Evolutionary conservation across 225 moss, liverwort and hornwort species (phyloP).

Genomic region (Physcomitrellopsis africana): DNA sequence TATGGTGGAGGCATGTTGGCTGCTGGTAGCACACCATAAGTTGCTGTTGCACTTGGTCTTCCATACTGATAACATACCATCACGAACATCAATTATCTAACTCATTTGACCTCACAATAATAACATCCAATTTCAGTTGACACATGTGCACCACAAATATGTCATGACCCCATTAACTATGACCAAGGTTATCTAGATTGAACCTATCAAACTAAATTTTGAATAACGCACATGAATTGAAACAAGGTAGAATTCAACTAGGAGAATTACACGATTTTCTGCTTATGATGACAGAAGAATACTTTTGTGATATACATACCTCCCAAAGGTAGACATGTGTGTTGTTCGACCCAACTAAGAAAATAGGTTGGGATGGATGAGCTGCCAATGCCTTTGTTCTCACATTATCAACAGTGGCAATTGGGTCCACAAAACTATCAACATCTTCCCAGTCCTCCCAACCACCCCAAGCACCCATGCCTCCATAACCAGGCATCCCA

Average conservation of each 20-base stretch:
- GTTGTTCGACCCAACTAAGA: constrained; percentile 72
- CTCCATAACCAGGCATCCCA: constrained; percentile 76
- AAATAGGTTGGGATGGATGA: constrained; percentile 68
- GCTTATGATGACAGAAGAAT: neutral
- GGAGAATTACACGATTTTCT: neutral
- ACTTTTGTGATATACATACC: constrained; percentile 38
- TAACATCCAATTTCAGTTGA: constrained; percentile 17
- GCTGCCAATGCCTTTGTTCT: constrained; percentile 72
- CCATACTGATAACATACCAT: constrained; percentile 52
- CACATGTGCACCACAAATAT: constrained; percentile 8
- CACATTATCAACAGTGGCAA: constrained; percentile 72
- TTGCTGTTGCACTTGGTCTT: constrained; percentile 65
- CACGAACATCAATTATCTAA: constrained; percentile 10
- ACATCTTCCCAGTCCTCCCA: constrained; percentile 76
- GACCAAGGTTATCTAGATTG: constrained; percentile 12
- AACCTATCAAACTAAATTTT: constrained; percentile 10
- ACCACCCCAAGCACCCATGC: constrained; percentile 78
- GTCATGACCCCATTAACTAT: neutral
- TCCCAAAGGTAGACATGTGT: constrained; percentile 80
- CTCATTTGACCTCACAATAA: neutral
- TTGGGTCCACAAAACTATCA: constrained; percentile 65
- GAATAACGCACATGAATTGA: constrained; percentile 2
- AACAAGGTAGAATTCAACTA: constrained; percentile 1
- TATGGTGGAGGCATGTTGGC: constrained; percentile 72
- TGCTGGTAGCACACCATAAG: constrained; percentile 71